Percentiles rank a stretch among this genome's conserved stretches.
Evolutionary conservation across 129 eudicot species (phyloP).

Genomic region (Saussurea involucrata): DNA sequence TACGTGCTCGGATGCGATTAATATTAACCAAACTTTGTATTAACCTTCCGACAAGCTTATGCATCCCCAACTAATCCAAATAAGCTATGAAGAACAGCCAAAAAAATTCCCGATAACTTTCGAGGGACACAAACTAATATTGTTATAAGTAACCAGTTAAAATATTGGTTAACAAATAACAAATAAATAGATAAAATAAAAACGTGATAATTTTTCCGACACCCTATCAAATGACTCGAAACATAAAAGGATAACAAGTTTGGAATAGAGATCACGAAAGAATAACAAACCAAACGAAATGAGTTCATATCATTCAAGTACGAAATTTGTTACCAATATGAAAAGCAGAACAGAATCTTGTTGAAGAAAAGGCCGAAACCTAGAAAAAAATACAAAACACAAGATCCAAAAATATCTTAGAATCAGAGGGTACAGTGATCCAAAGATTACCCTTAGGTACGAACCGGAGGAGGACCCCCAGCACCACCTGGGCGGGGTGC

Average conservation of each 20-base stretch:
- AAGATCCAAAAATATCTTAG: not conserved
- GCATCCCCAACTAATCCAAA: too few relatives aligned
- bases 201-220: not conserved
- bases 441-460: conserved; percentile 20
- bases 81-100: too few relatives aligned
- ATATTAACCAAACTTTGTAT: too few relatives aligned
- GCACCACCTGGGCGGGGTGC: conserved; percentile 60
- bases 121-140: too few relatives aligned
- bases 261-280: not conserved
- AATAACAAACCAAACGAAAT: not conserved
- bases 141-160: too few relatives aligned
- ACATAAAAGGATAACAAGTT: not conserved
- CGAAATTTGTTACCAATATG: not conserved
- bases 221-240: not conserved
- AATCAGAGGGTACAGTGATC: not conserved
- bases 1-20: too few relatives aligned
- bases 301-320: not conserved
- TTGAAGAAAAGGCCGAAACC: not conserved
- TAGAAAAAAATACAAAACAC: conserved; percentile 1
- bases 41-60: too few relatives aligned
- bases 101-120: too few relatives aligned
- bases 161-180: too few relatives aligned
- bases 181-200: not conserved
- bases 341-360: conserved; percentile 11
- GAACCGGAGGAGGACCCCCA: conserved; percentile 43